phyloP scores from a whole-genome alignment of 208 protist genomes.

The Trypanosoma melophagium region DNA sequence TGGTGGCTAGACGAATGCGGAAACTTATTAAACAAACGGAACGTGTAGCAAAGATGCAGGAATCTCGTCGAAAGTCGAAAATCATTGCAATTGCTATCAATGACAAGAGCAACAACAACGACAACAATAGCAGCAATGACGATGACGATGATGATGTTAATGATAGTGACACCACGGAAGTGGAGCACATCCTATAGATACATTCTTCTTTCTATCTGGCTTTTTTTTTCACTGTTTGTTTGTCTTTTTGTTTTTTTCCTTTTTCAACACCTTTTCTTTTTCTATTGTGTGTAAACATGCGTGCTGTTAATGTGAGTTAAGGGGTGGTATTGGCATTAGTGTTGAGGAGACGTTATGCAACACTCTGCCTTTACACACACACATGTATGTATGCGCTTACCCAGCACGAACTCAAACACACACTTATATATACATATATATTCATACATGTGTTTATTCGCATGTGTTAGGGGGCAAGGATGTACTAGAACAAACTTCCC shows the following conservation, averaged over 20 bases:
- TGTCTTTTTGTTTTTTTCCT: slow-evolving; percentile 5
- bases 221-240: not conserved
- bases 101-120: not conserved
- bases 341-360: no score
- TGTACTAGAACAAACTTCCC: no score
- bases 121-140: no score
- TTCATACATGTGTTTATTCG: slow-evolving; percentile 16
- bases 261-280: slow-evolving; percentile 1
- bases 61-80: slow-evolving; percentile 44
- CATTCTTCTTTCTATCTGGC: not conserved
- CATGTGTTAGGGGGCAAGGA: not conserved
- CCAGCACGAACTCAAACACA: not conserved
- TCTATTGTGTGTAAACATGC: not conserved
- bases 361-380: slow-evolving; percentile 1
- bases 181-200: slow-evolving; percentile 20
- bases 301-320: not conserved
- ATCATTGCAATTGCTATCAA: slow-evolving; percentile 5
- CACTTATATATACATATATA: slow-evolving; percentile 2
- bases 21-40: slow-evolving; percentile 81
- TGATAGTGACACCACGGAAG: slow-evolving; percentile 4
- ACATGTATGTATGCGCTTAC: no score
- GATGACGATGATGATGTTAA: not conserved
- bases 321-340: no score
- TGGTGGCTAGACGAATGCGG: slow-evolving; percentile 79
- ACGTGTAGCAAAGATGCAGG: slow-evolving; percentile 58